Evolutionary conservation across 257 asterid genomes (phyloP).

Genomic region (Solanum bukasovii): DNA sequence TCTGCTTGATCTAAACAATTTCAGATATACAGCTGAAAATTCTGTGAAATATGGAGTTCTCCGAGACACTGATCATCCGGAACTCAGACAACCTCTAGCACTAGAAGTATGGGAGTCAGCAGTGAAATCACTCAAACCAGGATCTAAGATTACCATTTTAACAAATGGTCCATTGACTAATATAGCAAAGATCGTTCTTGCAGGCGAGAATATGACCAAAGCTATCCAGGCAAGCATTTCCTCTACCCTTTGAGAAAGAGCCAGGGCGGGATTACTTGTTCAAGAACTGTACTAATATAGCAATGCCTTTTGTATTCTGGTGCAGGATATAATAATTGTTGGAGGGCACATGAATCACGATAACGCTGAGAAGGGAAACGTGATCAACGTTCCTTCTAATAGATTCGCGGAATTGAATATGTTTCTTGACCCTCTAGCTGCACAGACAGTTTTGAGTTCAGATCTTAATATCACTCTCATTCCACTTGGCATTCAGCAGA

Average conservation of each 20-base stretch:
- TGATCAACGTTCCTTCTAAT: conserved; percentile 46
- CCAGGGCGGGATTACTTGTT: not conserved
- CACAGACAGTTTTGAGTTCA: conserved; percentile 44
- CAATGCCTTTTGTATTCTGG: not conserved
- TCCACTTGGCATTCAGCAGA: conserved; percentile 55
- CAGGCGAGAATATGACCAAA: conserved; percentile 34
- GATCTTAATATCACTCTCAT: conserved; percentile 49
- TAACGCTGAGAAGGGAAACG: conserved; percentile 45
- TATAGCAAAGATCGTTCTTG: conserved; percentile 48
- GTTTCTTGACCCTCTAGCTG: conserved; percentile 83
- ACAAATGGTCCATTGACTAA: conserved; percentile 88
- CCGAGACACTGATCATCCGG: conserved; percentile 65
- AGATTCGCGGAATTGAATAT: conserved; percentile 60
- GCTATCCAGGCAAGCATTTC: conserved; percentile 44
- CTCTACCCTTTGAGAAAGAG: not conserved
- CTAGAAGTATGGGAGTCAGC: conserved; percentile 62
- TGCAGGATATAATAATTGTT: conserved; percentile 60
- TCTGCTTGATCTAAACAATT: not conserved
- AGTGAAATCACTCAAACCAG: conserved; percentile 32
- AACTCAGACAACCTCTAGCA: conserved; percentile 72
- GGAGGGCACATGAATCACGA: conserved; percentile 51
- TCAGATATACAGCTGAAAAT: conserved; percentile 70
- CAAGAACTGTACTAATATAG: not conserved
- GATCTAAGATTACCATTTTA: conserved; percentile 55
- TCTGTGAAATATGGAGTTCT: conserved; percentile 65